Evolutionary conservation across 805 yeast genomes (phyloP), one percentile per base, ranked within the genome.

Genomic region (Kazachstania psychrophila): DNA sequence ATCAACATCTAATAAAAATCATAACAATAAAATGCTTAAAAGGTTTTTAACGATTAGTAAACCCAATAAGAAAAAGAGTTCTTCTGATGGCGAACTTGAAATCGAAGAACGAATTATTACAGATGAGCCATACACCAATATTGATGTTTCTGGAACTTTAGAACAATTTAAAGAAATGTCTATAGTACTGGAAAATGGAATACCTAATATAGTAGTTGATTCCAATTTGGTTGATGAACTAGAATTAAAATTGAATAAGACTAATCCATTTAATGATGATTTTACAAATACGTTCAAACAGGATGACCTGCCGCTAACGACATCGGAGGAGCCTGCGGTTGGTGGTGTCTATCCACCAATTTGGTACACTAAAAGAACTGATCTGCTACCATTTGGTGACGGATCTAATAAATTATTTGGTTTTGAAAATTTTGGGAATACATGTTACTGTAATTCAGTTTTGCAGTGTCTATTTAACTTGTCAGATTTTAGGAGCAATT

Each of bases 401-500:
- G 89, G 88, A 1, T 64, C 77, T 6, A 65, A 72, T 41, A 82
- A 80, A 53, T 70, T 82, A 11, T 82, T 73, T 54, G 94, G 94
- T 1, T 73, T 81, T 72, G 92, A 82, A 54, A 82, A 82, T 53
- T 81, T 81, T 49, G 94, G 94, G 2, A 79, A 87, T 54, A 87
- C 96, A 0, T 92, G 97, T 61, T 89, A 89, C 62, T 84, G 95
- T 60, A 89, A 92, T 51, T 84, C 95, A 7, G 84, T 92, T 18
- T 62, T 89, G 14, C 97, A 92, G 56, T 84, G 94, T 46, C 69
- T 89, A 10, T 89, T 73, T 63, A 79, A 82, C 60, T 70, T 88
- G 3, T 69, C 70, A 23, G 71, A 70, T 18, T 86, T 89, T 51
- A 70, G 96, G 33, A 61, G 65, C 11, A 69, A 66, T 33, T 56